phyloP scores from a whole-genome alignment of 129 eudicot genomes.

The Ambrosia trifida region DNA sequence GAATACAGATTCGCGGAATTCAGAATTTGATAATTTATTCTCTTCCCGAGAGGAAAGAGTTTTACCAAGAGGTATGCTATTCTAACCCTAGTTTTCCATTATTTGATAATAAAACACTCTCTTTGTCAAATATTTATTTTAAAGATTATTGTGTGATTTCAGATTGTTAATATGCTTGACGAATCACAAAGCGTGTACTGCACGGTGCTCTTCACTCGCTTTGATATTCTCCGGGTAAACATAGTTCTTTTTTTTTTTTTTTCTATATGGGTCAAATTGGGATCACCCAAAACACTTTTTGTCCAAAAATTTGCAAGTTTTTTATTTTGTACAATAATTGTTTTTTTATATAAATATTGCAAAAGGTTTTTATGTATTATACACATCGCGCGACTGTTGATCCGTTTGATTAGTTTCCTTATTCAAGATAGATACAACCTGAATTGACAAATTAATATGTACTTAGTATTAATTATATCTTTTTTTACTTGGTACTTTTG shows the following conservation, averaged over 20 bases:
- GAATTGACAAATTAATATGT: not conserved
- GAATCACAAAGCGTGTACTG: conserved; percentile 72
- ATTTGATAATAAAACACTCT: not conserved
- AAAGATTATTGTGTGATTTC: conserved; percentile 14
- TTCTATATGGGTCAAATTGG: not conserved
- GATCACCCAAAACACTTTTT: not conserved
- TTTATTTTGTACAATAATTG: no score
- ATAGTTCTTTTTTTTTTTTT: not conserved
- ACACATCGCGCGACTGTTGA: not conserved
- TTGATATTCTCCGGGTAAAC: conserved; percentile 78
- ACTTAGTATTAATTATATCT: not conserved
- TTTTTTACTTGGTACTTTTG: not conserved
- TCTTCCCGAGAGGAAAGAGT: conserved; percentile 87
- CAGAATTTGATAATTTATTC: conserved; percentile 85
- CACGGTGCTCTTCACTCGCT: conserved; percentile 73
- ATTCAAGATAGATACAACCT: not conserved
- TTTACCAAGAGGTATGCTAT: conserved; percentile 79
- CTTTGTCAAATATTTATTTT: not conserved
- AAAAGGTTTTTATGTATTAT: not conserved
- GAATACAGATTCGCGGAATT: conserved; percentile 74
- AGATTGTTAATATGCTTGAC: conserved; percentile 90
- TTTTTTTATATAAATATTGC: no score
- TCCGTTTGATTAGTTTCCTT: not conserved
- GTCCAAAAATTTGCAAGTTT: not conserved
- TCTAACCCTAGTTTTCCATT: conserved; percentile 1